A percentile compares a stretch with the other conserved stretches of the same genome.
These are phyloP conservation scores for Polytrichum formosum DNA, from an alignment of 225 moss, liverwort and hornwort species.

Conservation along the genomic window DNA sequence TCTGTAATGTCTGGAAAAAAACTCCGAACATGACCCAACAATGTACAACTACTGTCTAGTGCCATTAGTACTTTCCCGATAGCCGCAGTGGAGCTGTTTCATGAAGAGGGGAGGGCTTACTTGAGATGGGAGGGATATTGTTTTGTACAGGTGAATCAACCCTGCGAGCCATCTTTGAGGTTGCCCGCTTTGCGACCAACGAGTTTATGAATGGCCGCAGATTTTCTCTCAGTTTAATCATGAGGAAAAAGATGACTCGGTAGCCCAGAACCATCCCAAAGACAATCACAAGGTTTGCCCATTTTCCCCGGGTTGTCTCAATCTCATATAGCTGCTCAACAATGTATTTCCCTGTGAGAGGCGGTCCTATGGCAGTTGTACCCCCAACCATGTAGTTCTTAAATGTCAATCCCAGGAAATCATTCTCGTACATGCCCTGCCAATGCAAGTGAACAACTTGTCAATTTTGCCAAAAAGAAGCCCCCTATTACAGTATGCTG, in stretches of 20 bases:
- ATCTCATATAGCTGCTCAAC: slow-evolving; percentile 57
- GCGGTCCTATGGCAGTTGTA: slow-evolving; percentile 42
- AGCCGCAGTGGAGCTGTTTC: not conserved
- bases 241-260: slow-evolving; percentile 60
- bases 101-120: not conserved
- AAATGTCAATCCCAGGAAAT: slow-evolving; percentile 72
- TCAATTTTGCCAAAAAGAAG: not conserved
- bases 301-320: slow-evolving; percentile 47
- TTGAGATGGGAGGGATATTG: not conserved
- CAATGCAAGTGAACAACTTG: slow-evolving; percentile 2
- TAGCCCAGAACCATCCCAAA: slow-evolving; percentile 62
- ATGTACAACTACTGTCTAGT: not conserved
- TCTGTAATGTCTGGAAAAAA: too few relatives aligned
- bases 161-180: not conserved
- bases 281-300: slow-evolving; percentile 60
- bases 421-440: slow-evolving; percentile 94
- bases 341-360: slow-evolving; percentile 54
- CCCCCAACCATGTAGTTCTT: slow-evolving; percentile 42
- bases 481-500: not conserved
- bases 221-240: slow-evolving; percentile 72
- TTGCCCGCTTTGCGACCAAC: not conserved
- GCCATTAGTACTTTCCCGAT: not conserved
- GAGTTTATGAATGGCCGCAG: slow-evolving; percentile 16
- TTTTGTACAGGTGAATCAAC: not conserved
- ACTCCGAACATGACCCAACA: not conserved